phyloP scores from a whole-genome alignment of 208 protist species.

The Trypanosoma cruzi region DNA sequence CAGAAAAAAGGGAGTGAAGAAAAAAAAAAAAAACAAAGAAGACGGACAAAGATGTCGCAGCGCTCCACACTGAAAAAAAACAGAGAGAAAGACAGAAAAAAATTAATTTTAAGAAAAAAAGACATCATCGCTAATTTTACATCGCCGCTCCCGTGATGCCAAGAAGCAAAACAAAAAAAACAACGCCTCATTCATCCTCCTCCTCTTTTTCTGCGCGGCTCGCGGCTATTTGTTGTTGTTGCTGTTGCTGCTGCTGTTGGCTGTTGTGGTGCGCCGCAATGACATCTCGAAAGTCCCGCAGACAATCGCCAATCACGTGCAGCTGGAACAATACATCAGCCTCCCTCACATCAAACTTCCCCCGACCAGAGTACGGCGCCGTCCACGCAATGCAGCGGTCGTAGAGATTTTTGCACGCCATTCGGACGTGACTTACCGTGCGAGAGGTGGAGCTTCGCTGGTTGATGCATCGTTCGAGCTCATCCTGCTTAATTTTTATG shows the following conservation, averaged over 20 bases:
- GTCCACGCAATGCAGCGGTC: slow-evolving; percentile 87
- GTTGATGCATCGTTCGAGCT: slow-evolving; percentile 86
- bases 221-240: slow-evolving; percentile 26
- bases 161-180: neutral
- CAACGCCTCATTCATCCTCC: slow-evolving; percentile 9
- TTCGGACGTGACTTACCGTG: slow-evolving; percentile 90
- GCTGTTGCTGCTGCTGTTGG: slow-evolving; percentile 30
- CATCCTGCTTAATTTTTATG: slow-evolving; percentile 90
- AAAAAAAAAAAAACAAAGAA: neutral
- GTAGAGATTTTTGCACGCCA: slow-evolving; percentile 91
- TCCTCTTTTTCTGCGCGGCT: slow-evolving; percentile 22
- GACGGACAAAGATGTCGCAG: neutral
- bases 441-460: slow-evolving; percentile 89
- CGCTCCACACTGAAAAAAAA: neutral
- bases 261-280: slow-evolving; percentile 70
- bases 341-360: slow-evolving; percentile 62
- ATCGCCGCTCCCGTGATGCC: neutral
- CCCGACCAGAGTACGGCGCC: slow-evolving; percentile 69
- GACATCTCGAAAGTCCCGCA: slow-evolving; percentile 90
- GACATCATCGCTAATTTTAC: slow-evolving; percentile 4
- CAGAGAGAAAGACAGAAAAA: neutral
- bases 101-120: neutral
- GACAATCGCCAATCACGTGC: slow-evolving; percentile 85
- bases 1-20: neutral
- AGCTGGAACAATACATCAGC: slow-evolving; percentile 87